A percentile compares a stretch with the other conserved stretches of the same genome.
Evolutionary conservation across 768 basidiomycete species (phyloP).

Genomic region (Collybia mongolica): DNA sequence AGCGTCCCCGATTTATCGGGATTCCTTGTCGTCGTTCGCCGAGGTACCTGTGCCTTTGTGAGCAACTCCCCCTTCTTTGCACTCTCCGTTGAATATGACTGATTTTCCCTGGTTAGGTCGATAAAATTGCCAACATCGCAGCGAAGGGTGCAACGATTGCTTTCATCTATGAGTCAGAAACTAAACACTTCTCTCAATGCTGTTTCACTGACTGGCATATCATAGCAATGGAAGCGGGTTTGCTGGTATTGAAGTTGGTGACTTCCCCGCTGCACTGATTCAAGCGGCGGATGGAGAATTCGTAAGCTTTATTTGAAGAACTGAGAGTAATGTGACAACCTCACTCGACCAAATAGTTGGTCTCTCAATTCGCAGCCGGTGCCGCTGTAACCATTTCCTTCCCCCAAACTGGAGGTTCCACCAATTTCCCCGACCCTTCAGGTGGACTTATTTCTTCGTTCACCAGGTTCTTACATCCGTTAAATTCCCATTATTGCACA

Average conservation of each 20-base stretch:
- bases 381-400: slow-evolving; percentile 41
- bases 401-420: slow-evolving; percentile 42
- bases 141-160: background rate
- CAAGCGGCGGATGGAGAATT: slow-evolving; percentile 55
- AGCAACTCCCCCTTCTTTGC: slow-evolving; percentile 10
- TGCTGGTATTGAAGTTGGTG: slow-evolving; percentile 37
- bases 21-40: slow-evolving; percentile 32
- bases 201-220: background rate
- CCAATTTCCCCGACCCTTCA: slow-evolving; percentile 43
- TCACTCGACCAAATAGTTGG: slow-evolving; percentile 33
- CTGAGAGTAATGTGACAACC: too few species aligned
- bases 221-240: slow-evolving; percentile 50
- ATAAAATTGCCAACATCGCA: slow-evolving; percentile 34
- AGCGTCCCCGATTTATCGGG: background rate
- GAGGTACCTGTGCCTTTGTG: slow-evolving; percentile 59
- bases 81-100: background rate
- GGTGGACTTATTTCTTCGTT: slow-evolving; percentile 59
- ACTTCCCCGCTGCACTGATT: slow-evolving; percentile 49
- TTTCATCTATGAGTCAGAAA: background rate
- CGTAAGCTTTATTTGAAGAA: slow-evolving; percentile 12
- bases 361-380: slow-evolving; percentile 46
- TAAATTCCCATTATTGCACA: background rate
- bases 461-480: slow-evolving; percentile 28
- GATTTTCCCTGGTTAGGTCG: background rate
- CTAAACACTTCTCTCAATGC: slow-evolving; percentile 33